phyloP scores from a whole-genome alignment of 176 grass and related monocot genomes.

The Avena insularis region DNA sequence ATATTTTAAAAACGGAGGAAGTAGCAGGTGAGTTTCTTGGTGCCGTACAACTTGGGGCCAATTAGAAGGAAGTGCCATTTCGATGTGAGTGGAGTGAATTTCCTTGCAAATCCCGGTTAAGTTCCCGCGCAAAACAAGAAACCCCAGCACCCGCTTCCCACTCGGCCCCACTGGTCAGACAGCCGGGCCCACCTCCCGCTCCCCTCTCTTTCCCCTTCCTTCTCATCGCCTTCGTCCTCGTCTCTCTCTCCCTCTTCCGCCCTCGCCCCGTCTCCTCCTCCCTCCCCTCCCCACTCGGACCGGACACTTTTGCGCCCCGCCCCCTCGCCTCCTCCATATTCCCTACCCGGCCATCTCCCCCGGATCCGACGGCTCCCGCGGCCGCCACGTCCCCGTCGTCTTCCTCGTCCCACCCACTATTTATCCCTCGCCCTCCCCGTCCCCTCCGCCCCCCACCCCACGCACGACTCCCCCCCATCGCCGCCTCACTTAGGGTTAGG shows the following conservation, averaged over 20 bases:
- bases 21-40: no score
- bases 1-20: no score
- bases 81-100: no score
- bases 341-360: conserved; percentile 32
- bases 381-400: conserved; percentile 64
- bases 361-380: conserved; percentile 47
- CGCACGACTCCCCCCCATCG: conserved; percentile 16
- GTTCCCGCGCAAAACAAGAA: conserved; percentile 52
- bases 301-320: conserved; percentile 33
- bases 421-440: conserved; percentile 47
- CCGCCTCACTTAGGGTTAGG: conserved; percentile 55
- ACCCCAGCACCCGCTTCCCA: not conserved
- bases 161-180: conserved; percentile 8
- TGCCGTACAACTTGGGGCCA: no score
- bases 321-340: conserved; percentile 40
- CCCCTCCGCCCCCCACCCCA: conserved; percentile 30
- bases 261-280: not conserved
- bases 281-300: not conserved
- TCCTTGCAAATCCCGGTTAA: conserved; percentile 7
- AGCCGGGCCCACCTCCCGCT: not conserved
- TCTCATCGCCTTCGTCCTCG: conserved; percentile 32
- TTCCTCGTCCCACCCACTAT: conserved; percentile 65
- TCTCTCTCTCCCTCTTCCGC: conserved; percentile 12
- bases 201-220: conserved; percentile 35
- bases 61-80: no score